Evolutionary conservation across 1,139 yeast species (phyloP).

Genomic region (Geotrichum citri-aurantii): DNA sequence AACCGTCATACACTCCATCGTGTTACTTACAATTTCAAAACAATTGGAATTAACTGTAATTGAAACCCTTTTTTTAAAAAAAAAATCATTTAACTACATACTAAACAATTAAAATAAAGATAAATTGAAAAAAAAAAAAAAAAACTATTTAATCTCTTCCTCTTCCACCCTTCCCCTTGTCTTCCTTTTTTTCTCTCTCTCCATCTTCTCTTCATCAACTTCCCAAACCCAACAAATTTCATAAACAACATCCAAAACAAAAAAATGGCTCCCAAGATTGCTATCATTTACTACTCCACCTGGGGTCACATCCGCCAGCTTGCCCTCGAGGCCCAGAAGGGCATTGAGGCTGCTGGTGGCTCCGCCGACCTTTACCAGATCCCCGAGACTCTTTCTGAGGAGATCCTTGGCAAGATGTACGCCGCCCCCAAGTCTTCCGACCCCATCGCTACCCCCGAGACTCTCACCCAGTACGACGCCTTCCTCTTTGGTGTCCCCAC

Average conservation of each 20-base stretch:
- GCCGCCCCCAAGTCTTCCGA: slow-evolving; percentile 54
- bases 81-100: no score
- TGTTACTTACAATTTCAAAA: no score
- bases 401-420: slow-evolving; percentile 48
- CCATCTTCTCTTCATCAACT: neutral
- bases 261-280: slow-evolving; percentile 46
- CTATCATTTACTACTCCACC: slow-evolving; percentile 66
- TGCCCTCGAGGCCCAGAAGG: slow-evolving; percentile 63
- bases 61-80: neutral
- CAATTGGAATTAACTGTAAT: neutral
- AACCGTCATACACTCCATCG: no score
- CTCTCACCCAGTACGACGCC: slow-evolving; percentile 57
- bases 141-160: neutral
- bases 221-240: slow-evolving; percentile 12
- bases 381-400: slow-evolving; percentile 63
- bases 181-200: neutral
- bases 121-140: neutral
- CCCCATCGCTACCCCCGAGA: slow-evolving; percentile 58
- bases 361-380: slow-evolving; percentile 61
- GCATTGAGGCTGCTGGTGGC: slow-evolving; percentile 66
- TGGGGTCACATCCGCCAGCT: slow-evolving; percentile 66
- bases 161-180: neutral
- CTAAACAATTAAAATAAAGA: no score
- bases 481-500: slow-evolving; percentile 73
- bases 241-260: neutral